Base-by-base conservation (phyloP, 495 filamentous ascomycete genomes). In the Penicillium samsonianum region DNA sequence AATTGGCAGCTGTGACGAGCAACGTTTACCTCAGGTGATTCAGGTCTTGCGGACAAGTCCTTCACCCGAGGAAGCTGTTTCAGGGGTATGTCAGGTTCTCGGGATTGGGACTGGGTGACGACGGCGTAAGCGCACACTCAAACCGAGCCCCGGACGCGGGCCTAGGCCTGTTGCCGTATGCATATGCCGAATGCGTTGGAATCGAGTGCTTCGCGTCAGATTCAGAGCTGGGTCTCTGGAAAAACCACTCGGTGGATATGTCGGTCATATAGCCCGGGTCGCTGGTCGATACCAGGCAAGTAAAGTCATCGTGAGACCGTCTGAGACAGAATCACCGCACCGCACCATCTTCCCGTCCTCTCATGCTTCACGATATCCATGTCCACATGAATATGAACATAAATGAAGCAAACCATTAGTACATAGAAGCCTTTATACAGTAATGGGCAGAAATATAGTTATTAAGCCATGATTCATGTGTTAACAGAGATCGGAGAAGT, bases 11-110 rank as follows among this genome's bases (percentile, higher is more conserved):
- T 73, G 71, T 23, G 67, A 72, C 38, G 71, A 73, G 23, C 31
- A 57, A 17, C 57, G 54, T 38, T 59, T 73, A 3, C 65, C 59
- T 3, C 67, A 67, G 12, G 68, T 73, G 17, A 58, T 73, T 14
- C 53, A 60, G 5, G 70, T 73, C 31, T 64, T 73, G 17, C 67
- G 71, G 11, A 52, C 41, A 14, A 73, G 71, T 45, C 45, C 56
- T 19, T 64, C 71, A 12, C 71, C 71, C n/a, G 71, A 73, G 42
- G 71, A 68, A 8, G 71, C 71, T 17, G 66, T 73, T 16, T 58
- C 65, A 47, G 67, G 67, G 5, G 68, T 73, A 2, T 73, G 67
- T 43, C 60, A 56, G 23, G 60, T 71, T 26, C 43, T 71, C n/a
- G 65, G 67, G 3, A 63, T 68, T 28, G 47, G 64, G 31, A 55